phyloP scores from a whole-genome alignment of 2,329 filamentous ascomycete genomes.

The Verticillium nonalfalfae region DNA sequence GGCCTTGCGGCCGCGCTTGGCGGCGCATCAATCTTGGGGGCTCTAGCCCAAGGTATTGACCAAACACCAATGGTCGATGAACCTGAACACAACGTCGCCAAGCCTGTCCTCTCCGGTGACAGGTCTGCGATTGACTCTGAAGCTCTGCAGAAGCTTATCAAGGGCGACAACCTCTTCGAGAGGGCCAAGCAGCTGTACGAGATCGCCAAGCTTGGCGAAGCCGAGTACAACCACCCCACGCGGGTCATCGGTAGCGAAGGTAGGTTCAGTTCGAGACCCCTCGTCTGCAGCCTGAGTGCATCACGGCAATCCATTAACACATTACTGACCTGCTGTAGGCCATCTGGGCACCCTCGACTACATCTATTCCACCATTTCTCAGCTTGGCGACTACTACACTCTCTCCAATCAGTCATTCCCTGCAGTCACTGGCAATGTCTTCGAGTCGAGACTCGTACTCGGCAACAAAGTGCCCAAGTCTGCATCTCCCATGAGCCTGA shows the following conservation, averaged over 20 bases:
- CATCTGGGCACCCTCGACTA: slow-evolving; percentile 60
- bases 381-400: slow-evolving; percentile 54
- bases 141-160: slow-evolving; percentile 51
- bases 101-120: slow-evolving; percentile 5
- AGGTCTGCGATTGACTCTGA: slow-evolving; percentile 44
- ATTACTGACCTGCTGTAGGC: slow-evolving; percentile 29
- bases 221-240: slow-evolving; percentile 62
- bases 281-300: not conserved
- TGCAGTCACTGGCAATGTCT: slow-evolving; percentile 54
- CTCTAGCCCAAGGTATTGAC: not conserved
- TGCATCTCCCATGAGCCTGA: slow-evolving; percentile 56
- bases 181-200: slow-evolving; percentile 57
- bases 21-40: not conserved
- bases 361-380: slow-evolving; percentile 47
- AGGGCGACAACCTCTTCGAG: slow-evolving; percentile 45
- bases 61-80: not conserved
- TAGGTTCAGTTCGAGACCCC: slow-evolving; percentile 18
- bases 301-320: no score
- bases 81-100: not conserved
- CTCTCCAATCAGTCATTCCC: slow-evolving; percentile 59
- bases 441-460: slow-evolving; percentile 51
- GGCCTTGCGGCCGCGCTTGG: not conserved
- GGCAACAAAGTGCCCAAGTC: slow-evolving; percentile 43
- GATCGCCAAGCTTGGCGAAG: slow-evolving; percentile 51
- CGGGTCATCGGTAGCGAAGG: slow-evolving; percentile 63